Conservation (phyloP, 257 asterid species). For the Euphrasia confusa region DNA sequence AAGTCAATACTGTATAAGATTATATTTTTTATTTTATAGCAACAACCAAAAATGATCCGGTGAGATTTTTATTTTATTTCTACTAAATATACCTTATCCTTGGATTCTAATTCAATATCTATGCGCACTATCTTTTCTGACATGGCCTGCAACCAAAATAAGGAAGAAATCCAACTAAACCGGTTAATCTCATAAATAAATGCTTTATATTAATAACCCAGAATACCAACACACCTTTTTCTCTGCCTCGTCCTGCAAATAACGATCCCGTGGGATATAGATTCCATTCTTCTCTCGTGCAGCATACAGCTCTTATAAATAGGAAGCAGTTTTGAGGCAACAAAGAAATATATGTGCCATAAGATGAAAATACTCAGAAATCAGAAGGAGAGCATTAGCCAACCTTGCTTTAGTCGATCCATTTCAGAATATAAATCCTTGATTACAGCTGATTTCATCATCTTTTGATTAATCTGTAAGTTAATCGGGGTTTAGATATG, state of each 20-base stretch:
- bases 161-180: conserved; percentile 11
- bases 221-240: conserved; percentile 53
- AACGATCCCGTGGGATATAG: conserved; percentile 91
- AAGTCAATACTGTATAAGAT: too few relatives aligned
- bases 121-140: conserved; percentile 86
- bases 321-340: conserved; percentile 18
- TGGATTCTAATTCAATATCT: conserved; percentile 85
- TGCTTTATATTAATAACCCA: conserved; percentile 13
- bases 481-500: conserved; percentile 15
- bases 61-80: not conserved
- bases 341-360: not conserved
- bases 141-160: conserved; percentile 61
- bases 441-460: conserved; percentile 68
- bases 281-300: conserved; percentile 98
- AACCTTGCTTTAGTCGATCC: conserved; percentile 96
- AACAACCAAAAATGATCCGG: conserved; percentile 11
- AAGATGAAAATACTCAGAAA: too few relatives aligned
- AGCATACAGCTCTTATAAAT: conserved; percentile 83
- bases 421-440: conserved; percentile 72
- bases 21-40: not conserved
- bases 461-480: conserved; percentile 85
- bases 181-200: conserved; percentile 1
- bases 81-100: conserved; percentile 71
- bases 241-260: conserved; percentile 97
- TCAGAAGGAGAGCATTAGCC: not conserved